These are phyloP conservation scores for Blastobotrys serpentis DNA, from an alignment of 1,139 yeast genomes.

Conservation along the genomic window DNA sequence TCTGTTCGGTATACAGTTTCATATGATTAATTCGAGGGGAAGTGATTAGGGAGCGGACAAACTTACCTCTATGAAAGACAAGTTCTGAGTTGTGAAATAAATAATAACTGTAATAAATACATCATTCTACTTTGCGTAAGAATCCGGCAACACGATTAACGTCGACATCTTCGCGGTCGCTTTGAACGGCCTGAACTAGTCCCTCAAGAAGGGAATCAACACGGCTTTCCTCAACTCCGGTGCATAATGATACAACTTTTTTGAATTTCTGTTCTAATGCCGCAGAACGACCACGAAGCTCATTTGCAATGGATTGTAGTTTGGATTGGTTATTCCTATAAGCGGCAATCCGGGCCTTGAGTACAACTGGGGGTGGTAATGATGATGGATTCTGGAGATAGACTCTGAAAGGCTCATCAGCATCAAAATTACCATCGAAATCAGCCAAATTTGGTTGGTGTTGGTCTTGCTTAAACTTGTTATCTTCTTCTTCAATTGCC, in stretches of 20 bases:
- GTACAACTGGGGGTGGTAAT: conserved; percentile 60
- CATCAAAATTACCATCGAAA: conserved; percentile 62
- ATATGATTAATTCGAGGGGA: too few species aligned
- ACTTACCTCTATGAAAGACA: too few species aligned
- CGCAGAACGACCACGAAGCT: conserved; percentile 51
- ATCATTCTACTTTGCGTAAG: conserved; percentile 41
- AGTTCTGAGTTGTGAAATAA: too few species aligned
- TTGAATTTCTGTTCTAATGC: conserved; percentile 82
- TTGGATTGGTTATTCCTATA: conserved; percentile 63
- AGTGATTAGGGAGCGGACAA: too few species aligned
- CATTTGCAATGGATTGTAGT: conserved; percentile 51
- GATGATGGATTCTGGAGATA: conserved; percentile 15
- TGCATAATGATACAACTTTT: conserved; percentile 84
- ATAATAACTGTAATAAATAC: conserved; percentile 2
- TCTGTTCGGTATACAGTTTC: too few species aligned
- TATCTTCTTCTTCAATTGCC: conserved; percentile 59
- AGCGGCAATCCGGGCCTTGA: conserved; percentile 77
- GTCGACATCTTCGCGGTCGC: conserved; percentile 69
- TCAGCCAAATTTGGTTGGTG: conserved; percentile 25
- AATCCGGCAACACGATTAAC: conserved; percentile 53
- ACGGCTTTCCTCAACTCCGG: conserved; percentile 74
- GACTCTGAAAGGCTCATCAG: conserved; percentile 82
- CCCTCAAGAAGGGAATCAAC: conserved; percentile 86
- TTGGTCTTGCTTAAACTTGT: conserved; percentile 45
- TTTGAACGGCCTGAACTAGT: conserved; percentile 84